A percentile compares a stretch with the other conserved stretches of the same genome.
Conservation (phyloP, 306 rosid genomes). For the apple (Malus domestica) region DNA sequence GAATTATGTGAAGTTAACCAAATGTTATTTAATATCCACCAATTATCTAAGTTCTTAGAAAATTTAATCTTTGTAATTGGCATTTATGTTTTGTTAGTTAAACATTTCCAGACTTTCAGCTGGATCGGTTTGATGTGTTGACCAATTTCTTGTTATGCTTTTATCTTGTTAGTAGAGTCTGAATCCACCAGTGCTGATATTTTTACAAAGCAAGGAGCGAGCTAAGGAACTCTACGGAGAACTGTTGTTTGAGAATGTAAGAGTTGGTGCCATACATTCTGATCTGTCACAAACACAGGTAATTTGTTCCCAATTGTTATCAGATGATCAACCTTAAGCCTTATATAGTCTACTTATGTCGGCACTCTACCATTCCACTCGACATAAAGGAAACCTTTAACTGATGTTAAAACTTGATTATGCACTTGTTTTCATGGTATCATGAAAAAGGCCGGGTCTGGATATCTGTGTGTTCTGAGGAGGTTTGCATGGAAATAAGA, state of each 20-base stretch:
- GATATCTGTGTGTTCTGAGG: background rate
- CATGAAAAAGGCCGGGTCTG: background rate
- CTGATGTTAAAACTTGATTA: background rate
- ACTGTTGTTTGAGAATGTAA: conserved; percentile 60
- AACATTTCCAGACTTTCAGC: background rate
- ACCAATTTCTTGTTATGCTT: conserved; percentile 15
- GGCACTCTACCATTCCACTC: background rate
- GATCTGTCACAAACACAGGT: conserved; percentile 78
- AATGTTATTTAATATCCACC: background rate
- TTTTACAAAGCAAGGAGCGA: conserved; percentile 95
- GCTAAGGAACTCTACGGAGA: conserved; percentile 83
- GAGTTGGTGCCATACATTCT: conserved; percentile 84
- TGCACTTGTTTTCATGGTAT: background rate
- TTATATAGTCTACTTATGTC: background rate
- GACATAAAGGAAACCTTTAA: background rate
- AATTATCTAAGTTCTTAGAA: background rate
- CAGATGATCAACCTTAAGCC: background rate
- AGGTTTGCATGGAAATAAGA: background rate
- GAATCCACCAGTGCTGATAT: conserved; percentile 83
- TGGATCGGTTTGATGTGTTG: conserved; percentile 8
- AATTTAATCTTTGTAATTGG: background rate
- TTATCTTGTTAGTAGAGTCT: conserved; percentile 47
- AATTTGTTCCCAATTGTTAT: conserved; percentile 19
- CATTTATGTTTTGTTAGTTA: background rate
- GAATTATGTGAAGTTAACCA: background rate